Evolutionary conservation across 2,329 filamentous ascomycete species (phyloP).

Genomic region (Monosporascus cannonballus): DNA sequence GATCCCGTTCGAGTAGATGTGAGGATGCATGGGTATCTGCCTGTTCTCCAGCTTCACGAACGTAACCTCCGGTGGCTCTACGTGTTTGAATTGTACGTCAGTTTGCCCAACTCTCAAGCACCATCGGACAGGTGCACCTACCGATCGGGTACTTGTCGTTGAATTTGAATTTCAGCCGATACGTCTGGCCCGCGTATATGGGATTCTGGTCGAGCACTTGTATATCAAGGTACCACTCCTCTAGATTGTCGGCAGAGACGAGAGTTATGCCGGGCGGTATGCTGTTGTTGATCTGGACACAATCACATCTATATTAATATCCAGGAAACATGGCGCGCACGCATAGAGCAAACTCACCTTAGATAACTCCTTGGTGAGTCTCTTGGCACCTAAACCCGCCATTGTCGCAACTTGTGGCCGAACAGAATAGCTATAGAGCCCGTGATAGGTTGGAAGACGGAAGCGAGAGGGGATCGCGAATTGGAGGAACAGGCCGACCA

Average conservation of each 20-base stretch:
- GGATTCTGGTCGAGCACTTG: conserved; percentile 85
- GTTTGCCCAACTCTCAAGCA: conserved; percentile 2
- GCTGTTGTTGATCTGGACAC: conserved; percentile 45
- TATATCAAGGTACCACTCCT: conserved; percentile 92
- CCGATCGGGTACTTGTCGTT: conserved; percentile 83
- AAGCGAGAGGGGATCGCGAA: no score
- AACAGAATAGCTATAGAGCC: no score
- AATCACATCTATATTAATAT: conserved; percentile 1
- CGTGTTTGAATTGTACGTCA: conserved; percentile 3
- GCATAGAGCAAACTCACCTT: conserved; percentile 37
- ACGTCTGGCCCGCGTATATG: conserved; percentile 73
- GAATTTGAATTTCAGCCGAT: conserved; percentile 84
- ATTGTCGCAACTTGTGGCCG: conserved; percentile 9
- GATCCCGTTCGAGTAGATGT: conserved; percentile 97
- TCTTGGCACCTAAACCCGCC: conserved; percentile 47
- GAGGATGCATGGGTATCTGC: conserved; percentile 86
- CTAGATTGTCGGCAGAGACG: conserved; percentile 73
- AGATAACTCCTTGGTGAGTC: conserved; percentile 52
- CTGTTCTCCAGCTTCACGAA: conserved; percentile 64
- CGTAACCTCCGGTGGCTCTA: conserved; percentile 91
- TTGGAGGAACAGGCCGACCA: no score
- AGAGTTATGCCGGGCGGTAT: conserved; percentile 69
- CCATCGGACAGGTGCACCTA: conserved; percentile 32
- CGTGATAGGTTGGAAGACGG: no score
- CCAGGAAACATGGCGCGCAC: background rate